Percentiles rank a stretch among this genome's conserved stretches.
phyloP scores from a whole-genome alignment of 768 basidiomycete species.

The Gymnopilus dilepis region DNA sequence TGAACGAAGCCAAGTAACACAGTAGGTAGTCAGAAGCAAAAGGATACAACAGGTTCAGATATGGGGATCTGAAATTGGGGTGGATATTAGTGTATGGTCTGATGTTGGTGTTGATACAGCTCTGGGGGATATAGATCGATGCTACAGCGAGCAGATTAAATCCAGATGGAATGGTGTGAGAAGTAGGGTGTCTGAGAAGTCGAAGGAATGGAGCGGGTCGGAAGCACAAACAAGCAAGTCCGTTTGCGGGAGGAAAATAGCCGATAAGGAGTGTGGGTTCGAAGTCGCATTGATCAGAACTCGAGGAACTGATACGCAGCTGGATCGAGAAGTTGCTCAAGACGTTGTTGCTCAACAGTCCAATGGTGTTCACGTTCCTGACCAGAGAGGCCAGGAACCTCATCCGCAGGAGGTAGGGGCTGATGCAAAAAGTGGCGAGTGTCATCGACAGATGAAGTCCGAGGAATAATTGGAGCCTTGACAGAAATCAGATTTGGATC shows the following conservation, averaged over 20 bases:
- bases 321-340: constrained; percentile 70
- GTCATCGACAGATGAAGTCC: constrained; percentile 79
- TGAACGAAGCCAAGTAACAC: constrained; percentile 2
- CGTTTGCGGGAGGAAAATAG: not conserved
- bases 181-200: constrained; percentile 11
- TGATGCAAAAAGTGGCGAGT: constrained; percentile 86
- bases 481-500: constrained; percentile 10
- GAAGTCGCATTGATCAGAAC: constrained; percentile 51
- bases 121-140: constrained; percentile 31
- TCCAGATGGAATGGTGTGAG: constrained; percentile 14
- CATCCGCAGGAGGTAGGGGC: constrained; percentile 75
- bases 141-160: constrained; percentile 29
- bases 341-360: constrained; percentile 63
- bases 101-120: constrained; percentile 25
- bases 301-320: constrained; percentile 76
- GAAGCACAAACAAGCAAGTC: not conserved
- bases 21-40: constrained; percentile 12
- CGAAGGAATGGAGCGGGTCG: constrained; percentile 26
- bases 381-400: constrained; percentile 77
- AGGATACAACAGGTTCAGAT: constrained; percentile 18
- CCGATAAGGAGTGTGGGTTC: constrained; percentile 25
- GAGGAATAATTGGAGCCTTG: constrained; percentile 87
- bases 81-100: constrained; percentile 8
- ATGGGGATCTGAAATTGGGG: constrained; percentile 9
- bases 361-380: constrained; percentile 67